Evolutionary conservation across 75 land plant species (phyloP).

Genomic region (Selaginella moellendorffii): DNA sequence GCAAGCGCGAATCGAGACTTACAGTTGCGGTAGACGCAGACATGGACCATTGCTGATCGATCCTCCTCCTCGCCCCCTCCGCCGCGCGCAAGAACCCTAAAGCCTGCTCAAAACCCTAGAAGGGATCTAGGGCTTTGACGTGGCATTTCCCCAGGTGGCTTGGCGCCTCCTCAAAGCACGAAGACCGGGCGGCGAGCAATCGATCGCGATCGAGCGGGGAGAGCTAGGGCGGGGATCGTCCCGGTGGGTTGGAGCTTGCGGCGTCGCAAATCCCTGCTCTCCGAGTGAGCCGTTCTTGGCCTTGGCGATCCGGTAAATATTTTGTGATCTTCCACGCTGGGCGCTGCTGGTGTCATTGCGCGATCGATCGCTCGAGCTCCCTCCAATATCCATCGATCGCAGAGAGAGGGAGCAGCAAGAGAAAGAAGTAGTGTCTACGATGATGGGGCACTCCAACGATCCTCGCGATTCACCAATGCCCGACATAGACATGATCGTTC

Average conservation of each 20-base stretch:
- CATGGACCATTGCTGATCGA: constrained; percentile 75
- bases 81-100: no score
- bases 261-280: neutral
- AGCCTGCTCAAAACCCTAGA: no score
- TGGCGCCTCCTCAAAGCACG: constrained; percentile 2
- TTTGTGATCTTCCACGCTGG: no score
- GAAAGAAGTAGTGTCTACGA: neutral
- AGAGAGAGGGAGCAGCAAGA: neutral
- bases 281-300: neutral
- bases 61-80: neutral
- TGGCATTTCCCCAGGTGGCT: no score
- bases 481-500: neutral
- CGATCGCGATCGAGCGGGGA: no score
- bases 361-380: no score
- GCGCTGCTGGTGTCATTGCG: no score
- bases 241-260: no score
- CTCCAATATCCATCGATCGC: no score
- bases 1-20: no score
- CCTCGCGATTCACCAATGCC: neutral
- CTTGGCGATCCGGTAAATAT: neutral
- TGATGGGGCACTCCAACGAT: neutral
- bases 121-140: no score
- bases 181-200: no score
- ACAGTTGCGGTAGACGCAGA: constrained; percentile 57
- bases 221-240: neutral